Evolutionary conservation across 495 filamentous ascomycete genomes (phyloP).

Genomic region (Neurospora sp.): DNA sequence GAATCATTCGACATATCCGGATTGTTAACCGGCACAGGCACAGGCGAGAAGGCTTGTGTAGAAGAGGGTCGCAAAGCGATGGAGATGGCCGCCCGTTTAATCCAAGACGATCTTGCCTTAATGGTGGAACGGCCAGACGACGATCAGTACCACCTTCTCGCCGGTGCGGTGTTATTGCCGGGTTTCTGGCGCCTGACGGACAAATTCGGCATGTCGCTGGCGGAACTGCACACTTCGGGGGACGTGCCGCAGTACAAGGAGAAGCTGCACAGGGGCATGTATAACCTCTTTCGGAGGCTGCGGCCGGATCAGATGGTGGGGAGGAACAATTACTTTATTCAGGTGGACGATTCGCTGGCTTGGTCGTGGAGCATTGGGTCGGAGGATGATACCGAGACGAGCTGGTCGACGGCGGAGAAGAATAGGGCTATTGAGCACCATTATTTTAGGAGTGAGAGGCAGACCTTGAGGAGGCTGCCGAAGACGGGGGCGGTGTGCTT

Average conservation of each 20-base stretch:
- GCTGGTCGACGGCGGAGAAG: slow-evolving; percentile 72
- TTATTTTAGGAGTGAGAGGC: slow-evolving; percentile 71
- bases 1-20: slow-evolving; percentile 58
- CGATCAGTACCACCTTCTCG: slow-evolving; percentile 76
- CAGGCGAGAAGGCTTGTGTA: slow-evolving; percentile 28
- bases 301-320: slow-evolving; percentile 55
- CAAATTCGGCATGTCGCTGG: slow-evolving; percentile 75
- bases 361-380: slow-evolving; percentile 68
- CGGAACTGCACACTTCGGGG: slow-evolving; percentile 75
- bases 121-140: slow-evolving; percentile 67
- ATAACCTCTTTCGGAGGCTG: slow-evolving; percentile 63
- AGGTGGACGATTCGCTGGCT: slow-evolving; percentile 61
- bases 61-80: slow-evolving; percentile 61
- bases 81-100: slow-evolving; percentile 58
- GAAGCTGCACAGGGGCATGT: slow-evolving; percentile 76
- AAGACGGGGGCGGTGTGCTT: slow-evolving; percentile 67
- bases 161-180: slow-evolving; percentile 67
- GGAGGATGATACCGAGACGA: slow-evolving; percentile 50
- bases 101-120: slow-evolving; percentile 80
- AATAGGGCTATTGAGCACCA: slow-evolving; percentile 65
- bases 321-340: slow-evolving; percentile 61
- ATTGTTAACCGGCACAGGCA: not conserved
- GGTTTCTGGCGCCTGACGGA: slow-evolving; percentile 84
- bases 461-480: slow-evolving; percentile 65
- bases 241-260: slow-evolving; percentile 68